Evolutionary conservation across 2,329 filamentous ascomycete species (phyloP), one percentile per base, ranked within the genome.

Genomic region (Microascus cirrosus): DNA sequence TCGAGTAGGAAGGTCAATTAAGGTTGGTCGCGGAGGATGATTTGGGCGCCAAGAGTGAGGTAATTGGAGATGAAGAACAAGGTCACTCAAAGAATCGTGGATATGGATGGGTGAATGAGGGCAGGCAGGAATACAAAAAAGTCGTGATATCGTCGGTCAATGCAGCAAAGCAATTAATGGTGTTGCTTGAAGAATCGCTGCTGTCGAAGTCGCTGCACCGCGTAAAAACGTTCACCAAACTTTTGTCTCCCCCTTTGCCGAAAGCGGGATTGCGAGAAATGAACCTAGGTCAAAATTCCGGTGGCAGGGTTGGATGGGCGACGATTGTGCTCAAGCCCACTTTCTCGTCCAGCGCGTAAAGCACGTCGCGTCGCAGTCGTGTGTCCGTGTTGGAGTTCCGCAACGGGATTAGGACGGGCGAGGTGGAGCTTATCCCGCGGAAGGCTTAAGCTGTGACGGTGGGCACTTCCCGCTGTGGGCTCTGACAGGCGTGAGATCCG

Each of bases 221-320:
- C 2, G 39, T 45, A 18, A 6, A 45, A 45, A 45, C 13, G 13
- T 45, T 32, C 28, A 8, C 28, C 28, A 18, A 45, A 39, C 3
- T 3, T 3, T 39, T 4, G 13, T n/a, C n/a, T n/a, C 39, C 39
- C 15, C 11, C 18, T 39, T 39, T 45, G 39, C 39, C n/a, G 13
- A 7, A 42, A n/a, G 39, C n/a, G 39, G 39, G 28, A 45, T 8
- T 45, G 54, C 54, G 35, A 32, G 36, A 42, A 32, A 45, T 22
- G 54, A 55, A 48, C 8, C 22, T 32, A 3, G 25, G 22, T 18
- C 32, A 48, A 57, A 57, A 57, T 57, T 53, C 39, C 7, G 25
- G 55, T 52, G 55, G 55, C 55, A 48, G 55, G n/a, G 55, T 57
- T 57, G 55, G 22, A 42, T 50, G 54, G 54, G 54, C 54, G 54